Base-by-base conservation (phyloP, 495 filamentous ascomycete species). In the Hypoxylon perforatum region DNA sequence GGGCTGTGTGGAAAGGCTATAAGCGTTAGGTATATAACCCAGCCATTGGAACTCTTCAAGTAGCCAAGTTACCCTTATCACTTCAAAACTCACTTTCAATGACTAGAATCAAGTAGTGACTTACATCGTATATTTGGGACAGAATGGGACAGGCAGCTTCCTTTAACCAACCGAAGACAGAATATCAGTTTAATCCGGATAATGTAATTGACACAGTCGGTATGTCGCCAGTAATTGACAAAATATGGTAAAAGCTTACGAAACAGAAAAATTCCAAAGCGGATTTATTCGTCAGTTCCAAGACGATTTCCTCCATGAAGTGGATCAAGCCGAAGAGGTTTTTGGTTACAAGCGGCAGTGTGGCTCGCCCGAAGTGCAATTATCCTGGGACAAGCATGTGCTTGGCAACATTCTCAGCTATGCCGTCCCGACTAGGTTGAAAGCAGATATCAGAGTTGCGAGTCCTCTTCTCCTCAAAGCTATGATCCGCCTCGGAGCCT, bases 401-500 rank as follows among this genome's bases (percentile, higher is more conserved):
- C 39, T 42, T 50, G 28, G 35, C 19, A 38, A 44, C 19, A 25
- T 55, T 25, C 52, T 55, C 21, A 44, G 38, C 38, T n/a, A 6
- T 30, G 22, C 38, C 22, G 12, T 55, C 10, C 38, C 38, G 4
- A 38, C 18, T 1, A n/a, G 42, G 11, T 55, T 55, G 36, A 42
- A 55, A 18, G 52, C 10, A n/a, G 36, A 44, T n/a, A 38, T 55
- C 38, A 8, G 18, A 4, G n/a, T 15, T 44, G 52, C 52, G 4
- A 22, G 52, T 10, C 52, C 52, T 18, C 52, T 55, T 42, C 52
- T 55, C 12, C 44, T 55, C 8, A 42, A 25, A 44, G 19, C 36
- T 55, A 55, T 55, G 52, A 55, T 55, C 18, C 52, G 52, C 15
- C 52, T 55, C 21, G 52, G 52, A 44, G 44, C 22, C 9, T 55